A percentile compares a stretch with the other conserved stretches of the same genome.
phyloP scores from a whole-genome alignment of 495 filamentous ascomycete species.

The Trichodelitschia bisporula region DNA sequence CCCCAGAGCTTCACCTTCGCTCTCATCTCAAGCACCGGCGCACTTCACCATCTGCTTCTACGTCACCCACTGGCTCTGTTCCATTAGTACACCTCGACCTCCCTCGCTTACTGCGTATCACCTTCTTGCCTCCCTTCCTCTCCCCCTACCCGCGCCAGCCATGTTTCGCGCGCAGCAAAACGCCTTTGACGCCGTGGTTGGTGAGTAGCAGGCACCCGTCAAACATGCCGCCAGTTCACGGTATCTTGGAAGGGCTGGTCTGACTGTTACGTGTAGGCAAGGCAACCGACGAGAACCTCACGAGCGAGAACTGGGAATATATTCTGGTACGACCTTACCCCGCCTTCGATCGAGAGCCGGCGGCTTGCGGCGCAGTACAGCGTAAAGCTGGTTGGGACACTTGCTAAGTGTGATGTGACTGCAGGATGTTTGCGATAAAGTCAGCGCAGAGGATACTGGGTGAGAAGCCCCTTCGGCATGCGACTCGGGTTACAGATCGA shows the following conservation, averaged over 20 bases:
- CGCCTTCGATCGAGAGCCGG: neutral
- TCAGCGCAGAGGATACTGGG: conserved; percentile 38
- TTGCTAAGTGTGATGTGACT: neutral
- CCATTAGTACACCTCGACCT: too few relatives aligned
- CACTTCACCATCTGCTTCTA: too few relatives aligned
- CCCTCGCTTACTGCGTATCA: too few relatives aligned
- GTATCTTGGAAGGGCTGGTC: neutral
- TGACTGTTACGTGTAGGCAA: conserved; percentile 39
- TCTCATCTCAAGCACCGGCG: too few relatives aligned
- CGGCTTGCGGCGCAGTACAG: too few relatives aligned
- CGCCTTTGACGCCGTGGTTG: conserved; percentile 58
- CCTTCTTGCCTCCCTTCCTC: too few relatives aligned
- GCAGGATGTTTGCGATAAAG: conserved; percentile 89
- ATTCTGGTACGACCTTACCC: conserved; percentile 60
- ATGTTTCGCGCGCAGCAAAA: conserved; percentile 72
- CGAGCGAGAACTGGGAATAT: conserved; percentile 93
- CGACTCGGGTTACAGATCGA: neutral
- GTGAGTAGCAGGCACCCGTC: conserved; percentile 22
- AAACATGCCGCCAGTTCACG: neutral
- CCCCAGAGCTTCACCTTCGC: too few relatives aligned
- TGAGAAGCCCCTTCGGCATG: conserved; percentile 15
- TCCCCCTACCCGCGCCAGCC: too few relatives aligned
- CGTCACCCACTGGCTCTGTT: too few relatives aligned
- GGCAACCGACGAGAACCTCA: conserved; percentile 96
- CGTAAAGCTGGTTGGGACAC: neutral